Evolutionary conservation across 805 yeast genomes (phyloP).

Genomic region (Ogataea angusta): DNA sequence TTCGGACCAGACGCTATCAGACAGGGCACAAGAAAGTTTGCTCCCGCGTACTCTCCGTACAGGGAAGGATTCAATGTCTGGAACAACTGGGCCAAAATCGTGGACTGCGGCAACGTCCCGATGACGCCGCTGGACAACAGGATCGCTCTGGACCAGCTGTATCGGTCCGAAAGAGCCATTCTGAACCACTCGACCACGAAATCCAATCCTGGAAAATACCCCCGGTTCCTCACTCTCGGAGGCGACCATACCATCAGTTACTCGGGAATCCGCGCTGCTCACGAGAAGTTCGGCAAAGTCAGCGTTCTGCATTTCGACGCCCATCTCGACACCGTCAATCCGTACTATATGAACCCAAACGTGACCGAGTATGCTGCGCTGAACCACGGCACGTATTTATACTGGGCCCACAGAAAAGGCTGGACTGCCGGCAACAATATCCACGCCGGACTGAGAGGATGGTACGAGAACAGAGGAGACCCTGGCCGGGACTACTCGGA

Average conservation of each 20-base stretch:
- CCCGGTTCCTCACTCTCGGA: slow-evolving; percentile 51
- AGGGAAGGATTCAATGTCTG: slow-evolving; percentile 32
- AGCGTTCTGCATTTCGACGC: slow-evolving; percentile 64
- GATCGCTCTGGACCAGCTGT: slow-evolving; percentile 50
- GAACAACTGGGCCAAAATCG: slow-evolving; percentile 36
- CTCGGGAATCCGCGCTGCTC: slow-evolving; percentile 49
- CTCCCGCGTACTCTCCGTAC: slow-evolving; percentile 38
- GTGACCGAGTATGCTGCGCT: slow-evolving; percentile 48
- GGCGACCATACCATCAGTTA: slow-evolving; percentile 61
- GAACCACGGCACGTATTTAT: slow-evolving; percentile 65
- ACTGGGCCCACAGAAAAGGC: slow-evolving; percentile 64
- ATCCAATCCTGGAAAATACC: slow-evolving; percentile 23
- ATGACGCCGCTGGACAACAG: slow-evolving; percentile 56
- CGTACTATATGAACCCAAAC: slow-evolving; percentile 55
- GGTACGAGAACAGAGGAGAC: slow-evolving; percentile 39
- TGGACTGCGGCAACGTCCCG: slow-evolving; percentile 57
- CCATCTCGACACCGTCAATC: slow-evolving; percentile 72
- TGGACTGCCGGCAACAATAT: slow-evolving; percentile 43
- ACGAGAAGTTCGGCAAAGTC: slow-evolving; percentile 44
- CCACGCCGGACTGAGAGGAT: slow-evolving; percentile 64
- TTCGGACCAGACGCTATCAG: slow-evolving; percentile 54
- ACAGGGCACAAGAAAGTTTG: slow-evolving; percentile 41
- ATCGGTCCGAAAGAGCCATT: slow-evolving; percentile 46
- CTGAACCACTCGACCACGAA: slow-evolving; percentile 33
- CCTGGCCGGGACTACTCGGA: slow-evolving; percentile 39